A percentile compares a stretch with the other conserved stretches of the same genome.
Conservation (phyloP, 345 rosid species). For the Corchorus olitorius region DNA sequence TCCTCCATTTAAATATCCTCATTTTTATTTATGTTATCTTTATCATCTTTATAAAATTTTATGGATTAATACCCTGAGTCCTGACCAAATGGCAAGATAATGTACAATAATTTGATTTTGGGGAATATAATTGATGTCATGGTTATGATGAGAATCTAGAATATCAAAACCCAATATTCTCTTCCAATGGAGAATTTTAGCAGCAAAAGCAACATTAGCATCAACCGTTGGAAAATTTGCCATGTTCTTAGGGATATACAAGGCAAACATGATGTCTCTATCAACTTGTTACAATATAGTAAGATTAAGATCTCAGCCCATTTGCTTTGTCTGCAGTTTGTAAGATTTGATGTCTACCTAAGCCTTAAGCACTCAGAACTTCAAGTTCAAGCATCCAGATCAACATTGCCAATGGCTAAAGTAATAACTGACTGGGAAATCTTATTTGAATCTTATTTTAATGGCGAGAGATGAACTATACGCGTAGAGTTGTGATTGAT, state of each 20-base stretch:
- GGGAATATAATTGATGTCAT: not conserved
- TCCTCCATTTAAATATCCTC: not conserved
- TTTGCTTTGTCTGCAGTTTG: not conserved
- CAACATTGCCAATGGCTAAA: not conserved
- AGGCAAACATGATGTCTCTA: no score
- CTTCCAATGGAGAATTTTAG: not conserved
- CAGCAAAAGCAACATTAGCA: not conserved
- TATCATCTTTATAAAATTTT: not conserved
- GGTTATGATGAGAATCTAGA: not conserved
- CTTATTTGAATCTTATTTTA: not conserved
- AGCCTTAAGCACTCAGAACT: not conserved
- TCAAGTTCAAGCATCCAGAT: not conserved
- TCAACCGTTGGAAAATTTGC: not conserved
- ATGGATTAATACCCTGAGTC: not conserved
- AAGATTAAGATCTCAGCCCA: not conserved
- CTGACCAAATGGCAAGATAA: constrained; percentile 6
- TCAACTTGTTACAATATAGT: no score
- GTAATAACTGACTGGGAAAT: not conserved
- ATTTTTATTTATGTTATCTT: not conserved
- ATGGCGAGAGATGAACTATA: not conserved
- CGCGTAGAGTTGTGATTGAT: constrained; percentile 1
- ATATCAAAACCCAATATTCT: not conserved
- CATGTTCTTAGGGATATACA: not conserved
- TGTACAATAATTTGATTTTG: not conserved
- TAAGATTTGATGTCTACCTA: no score